Percentiles rank a stretch among this genome's conserved stretches.
phyloP scores from a whole-genome alignment of 805 yeast genomes.

The Pichia kluyveri region DNA sequence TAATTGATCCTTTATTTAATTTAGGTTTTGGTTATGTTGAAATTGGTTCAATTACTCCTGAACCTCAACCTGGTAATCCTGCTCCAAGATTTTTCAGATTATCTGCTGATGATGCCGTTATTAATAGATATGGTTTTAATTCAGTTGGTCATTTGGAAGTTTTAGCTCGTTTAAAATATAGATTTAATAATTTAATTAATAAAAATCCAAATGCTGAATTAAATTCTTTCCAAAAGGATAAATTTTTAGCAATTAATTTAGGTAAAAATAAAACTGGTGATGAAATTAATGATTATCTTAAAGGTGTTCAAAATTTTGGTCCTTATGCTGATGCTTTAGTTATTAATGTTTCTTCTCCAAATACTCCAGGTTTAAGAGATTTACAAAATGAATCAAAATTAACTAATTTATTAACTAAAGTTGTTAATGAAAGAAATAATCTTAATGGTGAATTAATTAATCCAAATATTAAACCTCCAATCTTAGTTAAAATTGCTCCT shows the following conservation, averaged over 20 bases:
- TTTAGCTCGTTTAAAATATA: slow-evolving; percentile 51
- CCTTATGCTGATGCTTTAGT: slow-evolving; percentile 82
- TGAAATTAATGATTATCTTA: slow-evolving; percentile 75
- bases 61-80: slow-evolving; percentile 94
- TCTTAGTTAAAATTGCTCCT: slow-evolving; percentile 89
- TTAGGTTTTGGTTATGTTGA: slow-evolving; percentile 86
- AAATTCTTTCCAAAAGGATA: slow-evolving; percentile 48
- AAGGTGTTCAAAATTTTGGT: slow-evolving; percentile 78
- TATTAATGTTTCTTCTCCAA: slow-evolving; percentile 89
- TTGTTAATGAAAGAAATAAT: slow-evolving; percentile 58
- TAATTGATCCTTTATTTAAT: slow-evolving; percentile 69
- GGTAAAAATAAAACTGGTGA: slow-evolving; percentile 93
- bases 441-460: slow-evolving; percentile 34
- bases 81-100: slow-evolving; percentile 83
- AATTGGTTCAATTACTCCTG: slow-evolving; percentile 87
- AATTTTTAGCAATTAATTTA: slow-evolving; percentile 70
- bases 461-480: slow-evolving; percentile 50
- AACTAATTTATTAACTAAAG: slow-evolving; percentile 54
- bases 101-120: slow-evolving; percentile 79
- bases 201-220: slow-evolving; percentile 15
- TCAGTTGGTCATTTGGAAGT: slow-evolving; percentile 81
- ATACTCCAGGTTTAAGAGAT: slow-evolving; percentile 89
- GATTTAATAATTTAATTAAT: slow-evolving; percentile 40
- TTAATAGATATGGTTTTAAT: slow-evolving; percentile 91
- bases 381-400: slow-evolving; percentile 73